A percentile compares a stretch with the other conserved stretches of the same genome.
These are phyloP conservation scores for Angophora floribunda DNA, from an alignment of 345 rosid species.

Conservation along the genomic window DNA sequence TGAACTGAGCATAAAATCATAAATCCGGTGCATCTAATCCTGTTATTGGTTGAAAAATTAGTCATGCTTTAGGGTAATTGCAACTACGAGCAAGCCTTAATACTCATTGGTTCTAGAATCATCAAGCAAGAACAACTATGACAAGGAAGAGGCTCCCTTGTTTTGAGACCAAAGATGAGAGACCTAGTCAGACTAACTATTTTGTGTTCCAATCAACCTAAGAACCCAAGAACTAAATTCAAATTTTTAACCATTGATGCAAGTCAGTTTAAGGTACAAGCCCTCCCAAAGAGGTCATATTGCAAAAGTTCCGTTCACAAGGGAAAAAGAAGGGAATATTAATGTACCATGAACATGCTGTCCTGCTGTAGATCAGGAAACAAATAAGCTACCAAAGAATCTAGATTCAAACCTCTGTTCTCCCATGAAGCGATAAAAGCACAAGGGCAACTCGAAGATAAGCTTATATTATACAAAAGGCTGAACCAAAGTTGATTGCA, in stretches of 20 bases:
- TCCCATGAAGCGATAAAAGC: background rate
- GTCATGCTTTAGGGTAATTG: background rate
- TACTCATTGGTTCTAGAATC: background rate
- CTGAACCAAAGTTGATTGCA: background rate
- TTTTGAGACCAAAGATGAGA: background rate
- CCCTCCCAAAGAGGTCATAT: background rate
- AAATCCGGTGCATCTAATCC: background rate
- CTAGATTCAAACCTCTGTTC: background rate
- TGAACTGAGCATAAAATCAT: accelerated
- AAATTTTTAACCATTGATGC: background rate
- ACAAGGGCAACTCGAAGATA: background rate
- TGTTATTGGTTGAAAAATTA: background rate
- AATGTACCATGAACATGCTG: accelerated
- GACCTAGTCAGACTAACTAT: background rate
- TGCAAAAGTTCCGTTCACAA: background rate
- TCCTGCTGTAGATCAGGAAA: background rate
- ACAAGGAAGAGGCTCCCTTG: background rate
- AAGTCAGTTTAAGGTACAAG: background rate
- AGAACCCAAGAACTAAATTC: background rate
- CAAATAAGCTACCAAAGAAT: background rate
- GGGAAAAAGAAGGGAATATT: background rate
- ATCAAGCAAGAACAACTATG: background rate
- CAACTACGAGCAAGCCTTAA: background rate
- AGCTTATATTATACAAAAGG: background rate
- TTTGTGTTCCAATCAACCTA: background rate